Evolutionary conservation across 1,284 basidiomycete genomes (phyloP).

Genomic region (Pisolithus thermaeus): DNA sequence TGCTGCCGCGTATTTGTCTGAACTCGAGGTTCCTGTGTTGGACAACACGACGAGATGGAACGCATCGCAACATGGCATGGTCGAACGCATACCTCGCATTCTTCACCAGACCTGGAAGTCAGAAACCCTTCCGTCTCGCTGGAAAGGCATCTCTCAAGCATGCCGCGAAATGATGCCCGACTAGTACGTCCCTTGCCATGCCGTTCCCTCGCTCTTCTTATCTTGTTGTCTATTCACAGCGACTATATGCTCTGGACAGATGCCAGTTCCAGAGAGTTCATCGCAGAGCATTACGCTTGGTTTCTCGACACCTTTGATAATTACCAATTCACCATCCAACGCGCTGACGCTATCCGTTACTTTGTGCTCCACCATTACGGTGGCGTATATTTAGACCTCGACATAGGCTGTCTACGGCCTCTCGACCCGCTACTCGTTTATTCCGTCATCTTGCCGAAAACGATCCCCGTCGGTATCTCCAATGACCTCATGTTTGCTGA

Average conservation of each 20-base stretch:
- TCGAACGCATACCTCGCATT: slow-evolving; percentile 83
- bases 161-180: slow-evolving; percentile 90
- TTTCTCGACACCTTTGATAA: slow-evolving; percentile 90
- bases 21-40: slow-evolving; percentile 67
- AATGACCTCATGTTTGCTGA: slow-evolving; percentile 97
- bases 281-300: slow-evolving; percentile 84
- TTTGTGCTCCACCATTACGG: slow-evolving; percentile 95
- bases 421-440: slow-evolving; percentile 86
- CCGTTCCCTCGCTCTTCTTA: slow-evolving; percentile 11
- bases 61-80: slow-evolving; percentile 49
- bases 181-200: slow-evolving; percentile 63
- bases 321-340: slow-evolving; percentile 93
- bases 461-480: slow-evolving; percentile 93
- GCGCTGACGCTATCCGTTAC: slow-evolving; percentile 97
- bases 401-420: slow-evolving; percentile 90
- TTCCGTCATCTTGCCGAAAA: slow-evolving; percentile 89
- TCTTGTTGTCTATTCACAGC: slow-evolving; percentile 37
- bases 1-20: slow-evolving; percentile 70
- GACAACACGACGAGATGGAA: slow-evolving; percentile 51
- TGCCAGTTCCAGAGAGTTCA: slow-evolving; percentile 83
- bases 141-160: slow-evolving; percentile 74
- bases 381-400: slow-evolving; percentile 94
- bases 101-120: slow-evolving; percentile 99
- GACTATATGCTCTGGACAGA: slow-evolving; percentile 99
- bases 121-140: slow-evolving; percentile 77